These are phyloP conservation scores for Sclerotinia sclerotiorum DNA, from an alignment of 2,329 filamentous ascomycete genomes.

Conservation along the genomic window DNA sequence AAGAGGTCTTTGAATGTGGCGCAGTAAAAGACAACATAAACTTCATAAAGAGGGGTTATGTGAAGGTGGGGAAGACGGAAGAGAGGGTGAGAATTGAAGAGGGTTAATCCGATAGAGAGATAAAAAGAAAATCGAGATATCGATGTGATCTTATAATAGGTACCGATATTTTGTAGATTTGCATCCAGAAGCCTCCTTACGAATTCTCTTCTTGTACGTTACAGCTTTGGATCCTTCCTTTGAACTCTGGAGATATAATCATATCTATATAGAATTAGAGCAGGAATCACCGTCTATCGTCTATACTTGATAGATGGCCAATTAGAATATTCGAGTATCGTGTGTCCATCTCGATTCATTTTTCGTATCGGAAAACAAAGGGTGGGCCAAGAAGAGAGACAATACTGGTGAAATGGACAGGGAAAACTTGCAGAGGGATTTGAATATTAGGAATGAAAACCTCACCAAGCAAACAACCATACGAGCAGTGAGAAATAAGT, in stretches of 20 bases:
- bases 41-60: slow-evolving; percentile 10
- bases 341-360: too few relatives aligned
- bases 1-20: slow-evolving; percentile 17
- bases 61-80: slow-evolving; percentile 6
- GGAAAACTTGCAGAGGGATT: neutral
- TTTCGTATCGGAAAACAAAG: too few relatives aligned
- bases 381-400: too few relatives aligned
- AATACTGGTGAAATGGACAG: too few relatives aligned
- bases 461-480: neutral
- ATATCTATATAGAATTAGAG: neutral
- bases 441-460: neutral
- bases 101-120: too few relatives aligned
- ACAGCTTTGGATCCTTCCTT: neutral
- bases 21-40: slow-evolving; percentile 12
- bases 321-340: neutral
- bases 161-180: slow-evolving; percentile 2
- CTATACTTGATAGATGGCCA: neutral
- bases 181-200: neutral
- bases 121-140: neutral
- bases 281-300: neutral
- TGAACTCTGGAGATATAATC: neutral
- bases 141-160: too few relatives aligned
- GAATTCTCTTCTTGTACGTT: neutral
- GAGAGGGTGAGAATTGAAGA: neutral
- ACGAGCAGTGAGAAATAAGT: neutral